A percentile compares a stretch with the other conserved stretches of the same genome.
phyloP scores from a whole-genome alignment of 805 yeast species.

The Starmera dryadoides region DNA sequence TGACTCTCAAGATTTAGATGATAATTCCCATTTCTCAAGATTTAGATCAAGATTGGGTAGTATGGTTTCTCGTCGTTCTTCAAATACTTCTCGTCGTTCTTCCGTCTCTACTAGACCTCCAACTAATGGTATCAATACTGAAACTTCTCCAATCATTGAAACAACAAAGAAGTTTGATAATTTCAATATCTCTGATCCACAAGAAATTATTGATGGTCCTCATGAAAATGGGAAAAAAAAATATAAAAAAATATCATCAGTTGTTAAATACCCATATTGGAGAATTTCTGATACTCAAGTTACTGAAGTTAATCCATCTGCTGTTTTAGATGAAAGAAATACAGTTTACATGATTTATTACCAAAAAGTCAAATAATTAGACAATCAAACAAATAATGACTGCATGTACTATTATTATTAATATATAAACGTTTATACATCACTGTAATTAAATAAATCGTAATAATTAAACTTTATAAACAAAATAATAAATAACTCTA shows the following conservation, averaged over 20 bases:
- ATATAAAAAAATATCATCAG: conserved; percentile 48
- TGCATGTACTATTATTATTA: not conserved
- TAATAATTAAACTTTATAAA: not conserved
- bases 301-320: conserved; percentile 48
- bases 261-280: conserved; percentile 68
- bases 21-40: conserved; percentile 13
- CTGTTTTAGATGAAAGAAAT: conserved; percentile 59
- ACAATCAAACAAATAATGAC: not conserved
- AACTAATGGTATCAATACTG: not conserved
- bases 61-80: conserved; percentile 17
- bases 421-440: not conserved
- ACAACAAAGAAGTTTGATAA: conserved; percentile 2
- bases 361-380: conserved; percentile 34
- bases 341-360: conserved; percentile 86
- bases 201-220: conserved; percentile 3
- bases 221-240: conserved; percentile 15
- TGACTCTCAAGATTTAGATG: conserved; percentile 7
- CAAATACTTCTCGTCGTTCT: conserved; percentile 11
- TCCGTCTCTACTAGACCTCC: conserved; percentile 2
- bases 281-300: conserved; percentile 72
- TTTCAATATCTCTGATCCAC: conserved; percentile 1
- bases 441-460: not conserved
- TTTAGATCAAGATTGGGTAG: conserved; percentile 16
- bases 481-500: not conserved
- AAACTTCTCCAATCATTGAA: not conserved